Evolutionary conservation across 176 grass and related monocot species (phyloP), one percentile per base, ranked within the genome.

Genomic region (Juncus effusus): DNA sequence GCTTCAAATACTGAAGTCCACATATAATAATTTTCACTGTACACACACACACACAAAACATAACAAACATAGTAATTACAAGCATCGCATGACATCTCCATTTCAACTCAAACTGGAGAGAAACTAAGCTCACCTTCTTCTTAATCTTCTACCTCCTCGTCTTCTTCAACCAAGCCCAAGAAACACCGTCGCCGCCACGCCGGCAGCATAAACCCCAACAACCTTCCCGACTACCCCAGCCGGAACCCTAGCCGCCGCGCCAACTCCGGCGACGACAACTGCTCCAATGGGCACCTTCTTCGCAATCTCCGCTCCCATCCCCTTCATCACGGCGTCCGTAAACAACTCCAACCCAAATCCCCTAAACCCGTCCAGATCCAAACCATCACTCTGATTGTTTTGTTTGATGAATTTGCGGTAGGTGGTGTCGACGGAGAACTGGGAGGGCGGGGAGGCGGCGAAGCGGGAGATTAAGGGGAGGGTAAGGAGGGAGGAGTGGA

Each of bases 131-230:
- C 66, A 15, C 37, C 41, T 37, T 52, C 19, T 28, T 28, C 19
- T 28, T 28, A 0, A 38, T 28, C 8, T 14, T 45, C 42, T 28
- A 69, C 77, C 84, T 40, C 81, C 84, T 28, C 2, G 16, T 28
- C 8, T 28, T 74, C 77, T 28, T 74, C 77, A 88, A 49, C 81
- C 84, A 71, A 92, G 64, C 80, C 80, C 64, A 44, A 93, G 75
- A 71, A 86, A 93, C 63, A 99, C 76, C 8, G 80, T 86, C 2
- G 85, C 42, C 56, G 76, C 78, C 13, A 89, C 69, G 19, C 85
- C 85, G 36, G 75, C 79, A 52, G 88, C 61, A 71, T 92, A 93
- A 36, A 84, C 53, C 5, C 80, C 73, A 42, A 89, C 64, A 39
- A 84, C 51, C 59, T 52, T 92, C 13, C 78, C 85, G 7, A 89